A percentile compares a stretch with the other conserved stretches of the same genome.
Conservation (phyloP, 1,139 yeast genomes). For the Yamadazyma atlantica region DNA sequence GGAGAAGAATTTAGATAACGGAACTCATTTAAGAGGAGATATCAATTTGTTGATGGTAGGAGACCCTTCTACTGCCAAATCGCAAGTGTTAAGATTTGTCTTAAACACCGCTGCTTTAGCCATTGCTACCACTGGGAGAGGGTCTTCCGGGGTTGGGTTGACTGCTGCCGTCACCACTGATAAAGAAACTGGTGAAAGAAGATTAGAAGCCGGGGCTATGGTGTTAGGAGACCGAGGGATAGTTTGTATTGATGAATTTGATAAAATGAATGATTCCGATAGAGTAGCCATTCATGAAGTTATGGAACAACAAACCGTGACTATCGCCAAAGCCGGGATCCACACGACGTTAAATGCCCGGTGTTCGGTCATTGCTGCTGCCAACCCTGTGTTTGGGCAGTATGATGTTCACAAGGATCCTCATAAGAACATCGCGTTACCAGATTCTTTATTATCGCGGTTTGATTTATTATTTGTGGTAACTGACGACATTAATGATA, state of each 20-base stretch:
- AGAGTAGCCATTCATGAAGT: constrained; percentile 99
- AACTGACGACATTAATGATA: constrained; percentile 89
- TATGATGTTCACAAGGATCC: constrained; percentile 97
- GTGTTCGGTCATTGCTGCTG: constrained; percentile 97
- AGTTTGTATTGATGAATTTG: constrained; percentile 98
- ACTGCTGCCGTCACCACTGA: constrained; percentile 98
- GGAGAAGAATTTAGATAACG: constrained; percentile 91
- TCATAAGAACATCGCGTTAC: constrained; percentile 92
- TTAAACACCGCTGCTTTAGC: constrained; percentile 93
- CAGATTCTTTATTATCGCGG: constrained; percentile 95
- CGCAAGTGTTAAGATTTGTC: constrained; percentile 92
- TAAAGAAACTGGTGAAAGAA: constrained; percentile 94
- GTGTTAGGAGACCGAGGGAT: constrained; percentile 96
- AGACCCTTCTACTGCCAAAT: constrained; percentile 98
- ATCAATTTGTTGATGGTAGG: constrained; percentile 96
- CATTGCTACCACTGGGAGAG: constrained; percentile 98
- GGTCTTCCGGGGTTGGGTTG: constrained; percentile 98
- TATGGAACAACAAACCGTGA: constrained; percentile 99
- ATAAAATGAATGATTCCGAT: constrained; percentile 95
- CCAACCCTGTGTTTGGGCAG: constrained; percentile 96
- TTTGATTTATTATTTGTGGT: constrained; percentile 94
- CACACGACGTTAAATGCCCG: constrained; percentile 96
- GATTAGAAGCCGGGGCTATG: constrained; percentile 99
- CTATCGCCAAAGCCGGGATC: constrained; percentile 98
- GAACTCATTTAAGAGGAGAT: constrained; percentile 97